Conservation (phyloP, 140 eudicot genomes). For the Bidens hawaiensis region DNA sequence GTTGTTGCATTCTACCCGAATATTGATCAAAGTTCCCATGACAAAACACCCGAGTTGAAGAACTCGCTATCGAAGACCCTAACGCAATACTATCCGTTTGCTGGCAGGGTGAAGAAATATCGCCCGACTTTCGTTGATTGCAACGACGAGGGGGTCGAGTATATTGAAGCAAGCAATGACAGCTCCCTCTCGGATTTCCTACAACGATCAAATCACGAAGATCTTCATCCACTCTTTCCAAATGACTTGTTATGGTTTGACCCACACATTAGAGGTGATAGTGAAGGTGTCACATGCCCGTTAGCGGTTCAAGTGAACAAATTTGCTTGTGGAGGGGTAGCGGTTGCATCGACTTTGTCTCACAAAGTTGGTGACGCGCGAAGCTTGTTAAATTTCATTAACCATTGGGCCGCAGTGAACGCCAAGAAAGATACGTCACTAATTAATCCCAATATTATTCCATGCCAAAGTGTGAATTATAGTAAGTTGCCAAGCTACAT, state of each 20-base stretch:
- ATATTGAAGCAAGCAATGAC: conserved; percentile 13
- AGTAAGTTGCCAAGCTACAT: no score
- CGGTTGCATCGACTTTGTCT: neutral
- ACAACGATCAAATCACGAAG: conserved; percentile 1
- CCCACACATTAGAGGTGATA: neutral
- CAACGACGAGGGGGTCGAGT: conserved; percentile 5
- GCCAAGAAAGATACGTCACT: neutral
- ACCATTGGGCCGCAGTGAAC: neutral
- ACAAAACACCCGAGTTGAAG: no score
- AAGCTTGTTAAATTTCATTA: neutral
- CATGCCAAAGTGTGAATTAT: neutral
- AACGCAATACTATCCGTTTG: conserved; percentile 5
- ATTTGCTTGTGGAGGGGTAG: neutral
- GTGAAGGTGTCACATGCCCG: neutral
- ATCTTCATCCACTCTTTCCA: conserved; percentile 8
- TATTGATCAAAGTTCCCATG: neutral
- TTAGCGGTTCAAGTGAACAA: neutral
- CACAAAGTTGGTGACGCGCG: neutral
- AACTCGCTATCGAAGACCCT: neutral
- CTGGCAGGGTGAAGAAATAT: neutral
- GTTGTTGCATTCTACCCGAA: neutral
- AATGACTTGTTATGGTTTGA: neutral
- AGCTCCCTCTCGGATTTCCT: neutral
- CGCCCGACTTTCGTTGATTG: neutral
- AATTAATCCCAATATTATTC: neutral